Base-by-base conservation (phyloP, 192 early-diverging fungal species). In the Coemansia sp. region DNA sequence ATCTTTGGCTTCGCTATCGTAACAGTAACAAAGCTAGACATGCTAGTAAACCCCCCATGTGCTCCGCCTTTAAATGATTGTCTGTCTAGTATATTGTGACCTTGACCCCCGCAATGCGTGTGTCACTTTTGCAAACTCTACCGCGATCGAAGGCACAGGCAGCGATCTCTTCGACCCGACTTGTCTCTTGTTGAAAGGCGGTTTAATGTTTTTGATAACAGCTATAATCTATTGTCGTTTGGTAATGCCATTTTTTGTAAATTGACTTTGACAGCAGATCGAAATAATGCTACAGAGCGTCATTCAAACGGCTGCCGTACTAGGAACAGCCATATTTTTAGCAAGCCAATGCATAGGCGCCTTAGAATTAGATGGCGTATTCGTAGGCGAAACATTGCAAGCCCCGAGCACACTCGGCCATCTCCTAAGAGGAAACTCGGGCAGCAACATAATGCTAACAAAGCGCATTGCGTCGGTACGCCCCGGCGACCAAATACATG, bases 381-480 rank as follows among this genome's bases (percentile, higher is more conserved):
- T 15, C 45, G 17, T 19, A n/a, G 45, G 14, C 15, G 52, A 29
- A 25, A 22, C 15, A 15, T 22, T 19, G 22, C 52, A 54, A 33
- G 19, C 23, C 36, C 36, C 49, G 32, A 38, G 17, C 14, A 48
- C 65, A 17, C 59, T 76, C 20, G 4, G 34, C 0, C 61, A 43
- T 0, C 46, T 76, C 11, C 13, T 35, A 4, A 60, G 38, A 17
- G 41, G 38, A 9, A 55, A 40, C 33, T 32, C 46, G 4, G 66
- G 59, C 34, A 49, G 57, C 34, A 56, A 59, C 33, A 54, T 76
- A 9, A 23, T 46, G 9, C 65, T 76, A 1, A 71, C 46, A 38
- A 61, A 69, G 14, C 69, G 75, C 9, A 76, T 76, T 23, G 53
- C 66, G 0, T 76, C 69, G 5, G 75, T 68, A 15, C 75, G 69